Percentiles rank a stretch among this genome's conserved stretches.
Conservation (phyloP, 2,329 filamentous ascomycete genomes). For the Arthroderma sp. region DNA sequence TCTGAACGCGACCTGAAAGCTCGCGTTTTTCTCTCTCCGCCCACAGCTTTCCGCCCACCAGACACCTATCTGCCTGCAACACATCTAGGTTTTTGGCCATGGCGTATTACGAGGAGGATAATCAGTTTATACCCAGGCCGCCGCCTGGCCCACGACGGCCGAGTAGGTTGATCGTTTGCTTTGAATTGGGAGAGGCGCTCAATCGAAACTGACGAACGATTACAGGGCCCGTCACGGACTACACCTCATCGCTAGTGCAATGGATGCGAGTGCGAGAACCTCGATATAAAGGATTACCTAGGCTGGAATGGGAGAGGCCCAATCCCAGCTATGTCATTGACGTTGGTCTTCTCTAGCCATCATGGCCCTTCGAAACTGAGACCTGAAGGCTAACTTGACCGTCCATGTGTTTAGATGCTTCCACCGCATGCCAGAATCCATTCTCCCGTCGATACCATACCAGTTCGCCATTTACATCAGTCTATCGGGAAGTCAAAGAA, state of each 20-base stretch:
- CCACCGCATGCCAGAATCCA: slow-evolving; percentile 65
- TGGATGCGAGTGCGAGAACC: slow-evolving; percentile 78
- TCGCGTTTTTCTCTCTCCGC: too few relatives aligned
- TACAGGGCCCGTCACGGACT: slow-evolving; percentile 79
- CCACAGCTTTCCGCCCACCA: too few relatives aligned
- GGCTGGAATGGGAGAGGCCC: slow-evolving; percentile 68
- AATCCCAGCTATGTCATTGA: slow-evolving; percentile 83
- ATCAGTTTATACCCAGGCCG: slow-evolving; percentile 14
- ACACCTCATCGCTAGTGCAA: slow-evolving; percentile 76
- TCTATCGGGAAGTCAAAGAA: slow-evolving; percentile 97
- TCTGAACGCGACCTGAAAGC: too few relatives aligned
- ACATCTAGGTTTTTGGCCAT: slow-evolving; percentile 11
- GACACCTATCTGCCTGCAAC: too few relatives aligned
- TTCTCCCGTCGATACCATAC: slow-evolving; percentile 72
- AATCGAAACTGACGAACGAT: slow-evolving; percentile 1
- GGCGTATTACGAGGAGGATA: slow-evolving; percentile 28
- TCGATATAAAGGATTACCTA: slow-evolving; percentile 57
- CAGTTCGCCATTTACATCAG: slow-evolving; percentile 92
- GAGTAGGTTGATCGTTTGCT: slow-evolving; percentile 16
- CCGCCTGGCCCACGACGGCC: slow-evolving; percentile 27
- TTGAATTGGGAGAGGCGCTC: not conserved
- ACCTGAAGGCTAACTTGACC: slow-evolving; percentile 9
- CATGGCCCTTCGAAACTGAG: not conserved
- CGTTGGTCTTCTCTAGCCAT: slow-evolving; percentile 38
- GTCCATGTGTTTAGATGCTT: slow-evolving; percentile 50